Evolutionary conservation across 371 early-diverging fungal species (phyloP), one percentile per base, ranked within the genome.

Genomic region (Syncephalis fuscata): DNA sequence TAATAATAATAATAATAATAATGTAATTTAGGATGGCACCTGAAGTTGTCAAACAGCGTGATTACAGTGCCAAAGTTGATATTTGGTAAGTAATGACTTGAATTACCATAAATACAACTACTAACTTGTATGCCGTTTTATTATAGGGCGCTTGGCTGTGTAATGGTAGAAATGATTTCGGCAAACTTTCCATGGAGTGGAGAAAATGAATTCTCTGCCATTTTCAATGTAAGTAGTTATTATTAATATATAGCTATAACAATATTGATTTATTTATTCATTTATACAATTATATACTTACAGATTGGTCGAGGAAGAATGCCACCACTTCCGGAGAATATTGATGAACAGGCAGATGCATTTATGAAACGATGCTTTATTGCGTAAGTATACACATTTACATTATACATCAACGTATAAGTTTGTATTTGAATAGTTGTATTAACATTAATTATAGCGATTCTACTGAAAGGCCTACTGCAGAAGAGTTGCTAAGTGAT

Each of bases 101-200:
- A 39, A 39, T 36, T 20, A 38, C 16, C 11, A 21, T 5, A 9
- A 40, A 15, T 48, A 44, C 11, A n/a, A 10, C n/a, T n/a, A n/a
- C n/a, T n/a, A n/a, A n/a, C n/a, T n/a, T n/a, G n/a, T n/a, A n/a
- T n/a, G n/a, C n/a, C n/a, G n/a, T n/a, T n/a, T n/a, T n/a, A n/a
- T 36, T 39, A 23, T 51, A 51, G 65, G 82, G 71, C 85, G 46
- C 59, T 86, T 27, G 90, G 90, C n/a, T 89, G 90, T 51, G 64
- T 88, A 3, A 73, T 85, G 5, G 59, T 90, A 26, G 92, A 92
- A 59, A 90, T 92, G 92, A 66, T 88, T 53, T 80, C 91, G n/a
- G 93, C 90, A 0, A 64, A 78, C 26, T 68, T 77, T 46, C 92
- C 93, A 2, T 92, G 93, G 93, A 57, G 67, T 21, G 64, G 67